Evolutionary conservation across 2,329 filamentous ascomycete genomes (phyloP), one percentile per base, ranked within the genome.

Genomic region (Aspergillus awamori): DNA sequence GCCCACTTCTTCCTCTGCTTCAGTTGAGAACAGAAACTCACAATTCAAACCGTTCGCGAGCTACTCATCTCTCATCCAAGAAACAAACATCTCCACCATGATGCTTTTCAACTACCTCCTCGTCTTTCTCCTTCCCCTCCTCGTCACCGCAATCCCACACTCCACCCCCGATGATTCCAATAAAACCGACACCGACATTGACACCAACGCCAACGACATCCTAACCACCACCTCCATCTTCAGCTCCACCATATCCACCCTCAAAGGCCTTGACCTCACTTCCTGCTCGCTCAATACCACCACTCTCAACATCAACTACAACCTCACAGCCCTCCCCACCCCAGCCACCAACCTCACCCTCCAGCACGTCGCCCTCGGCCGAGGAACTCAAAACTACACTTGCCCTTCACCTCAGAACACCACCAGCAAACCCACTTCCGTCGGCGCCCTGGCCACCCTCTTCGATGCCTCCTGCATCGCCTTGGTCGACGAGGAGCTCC

Each of bases 311-410:
- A 22, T 39, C 15, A 22, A 26, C 30, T 8, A 24, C 15, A 56
- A 62, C 3, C 38, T 58, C 11, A 51, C 17, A 39, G 4, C 65
- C 4, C 71, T 80, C 2, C 72, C 76, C 13, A 33, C 33, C 5
- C 76, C 76, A 8, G 65, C 70, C 3, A 41, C 57, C 6, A 65
- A 65, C 17, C 58, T 77, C 39, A 67, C 63, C 8, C 77, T 84
- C 53, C 74, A 80, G 59, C 76, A 80, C 63, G 69, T 84, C 53
- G 77, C 78, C 5, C 63, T 82, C 20, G 82, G 82, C 57, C 72
- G 76, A 24, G 82, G 82, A 41, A 82, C 79, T 11, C 81, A 84
- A 63, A 84, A 83, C 73, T 84, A 83, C 67, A 80, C 78, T 15
- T 84, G 82, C 63, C 53, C 65, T 2, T 65, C 74, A 38, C 65